These are phyloP conservation scores for Lizonia empirigonia DNA, from an alignment of 2,329 filamentous ascomycete species.

Conservation along the genomic window DNA sequence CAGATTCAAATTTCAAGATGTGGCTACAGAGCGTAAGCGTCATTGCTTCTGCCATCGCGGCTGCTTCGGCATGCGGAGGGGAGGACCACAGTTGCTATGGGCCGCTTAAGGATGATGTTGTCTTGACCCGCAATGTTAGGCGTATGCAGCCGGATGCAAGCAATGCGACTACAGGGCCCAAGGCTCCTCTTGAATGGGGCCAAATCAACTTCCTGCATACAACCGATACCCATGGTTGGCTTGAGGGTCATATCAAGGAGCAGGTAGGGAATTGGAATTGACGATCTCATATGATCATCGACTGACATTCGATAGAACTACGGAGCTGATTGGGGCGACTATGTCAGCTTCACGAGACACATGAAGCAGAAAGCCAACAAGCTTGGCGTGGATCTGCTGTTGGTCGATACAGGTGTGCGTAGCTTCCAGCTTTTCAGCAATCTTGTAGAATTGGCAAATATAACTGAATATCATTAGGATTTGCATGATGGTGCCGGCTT, in stretches of 20 bases:
- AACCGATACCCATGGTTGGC: slow-evolving; percentile 67
- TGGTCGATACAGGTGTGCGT: slow-evolving; percentile 63
- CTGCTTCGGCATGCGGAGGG: slow-evolving; percentile 37
- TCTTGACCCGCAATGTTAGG: slow-evolving; percentile 49
- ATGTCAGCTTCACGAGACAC: slow-evolving; percentile 63
- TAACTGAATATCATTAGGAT: slow-evolving; percentile 50
- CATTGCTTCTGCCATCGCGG: slow-evolving; percentile 14
- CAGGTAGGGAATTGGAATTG: slow-evolving; percentile 25
- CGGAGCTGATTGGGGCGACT: slow-evolving; percentile 70
- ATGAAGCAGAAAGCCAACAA: slow-evolving; percentile 65
- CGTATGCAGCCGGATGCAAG: slow-evolving; percentile 55
- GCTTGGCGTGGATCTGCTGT: slow-evolving; percentile 64
- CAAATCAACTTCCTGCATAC: slow-evolving; percentile 71
- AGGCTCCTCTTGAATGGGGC: slow-evolving; percentile 62
- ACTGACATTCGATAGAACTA: slow-evolving; percentile 54
- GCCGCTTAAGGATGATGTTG: slow-evolving; percentile 46
- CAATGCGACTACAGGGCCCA: slow-evolving; percentile 46
- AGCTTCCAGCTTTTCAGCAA: too few species aligned
- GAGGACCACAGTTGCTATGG: slow-evolving; percentile 47
- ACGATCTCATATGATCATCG: not conserved
- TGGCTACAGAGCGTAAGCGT: slow-evolving; percentile 9
- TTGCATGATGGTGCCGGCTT: slow-evolving; percentile 70
- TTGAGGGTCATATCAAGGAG: slow-evolving; percentile 66
- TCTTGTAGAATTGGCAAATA: not conserved
- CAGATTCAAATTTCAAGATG: slow-evolving; percentile 17